Evolutionary conservation across 306 rosid genomes (phyloP), one percentile per base, ranked within the genome.

Genomic region (Pterocarpus santalinus): DNA sequence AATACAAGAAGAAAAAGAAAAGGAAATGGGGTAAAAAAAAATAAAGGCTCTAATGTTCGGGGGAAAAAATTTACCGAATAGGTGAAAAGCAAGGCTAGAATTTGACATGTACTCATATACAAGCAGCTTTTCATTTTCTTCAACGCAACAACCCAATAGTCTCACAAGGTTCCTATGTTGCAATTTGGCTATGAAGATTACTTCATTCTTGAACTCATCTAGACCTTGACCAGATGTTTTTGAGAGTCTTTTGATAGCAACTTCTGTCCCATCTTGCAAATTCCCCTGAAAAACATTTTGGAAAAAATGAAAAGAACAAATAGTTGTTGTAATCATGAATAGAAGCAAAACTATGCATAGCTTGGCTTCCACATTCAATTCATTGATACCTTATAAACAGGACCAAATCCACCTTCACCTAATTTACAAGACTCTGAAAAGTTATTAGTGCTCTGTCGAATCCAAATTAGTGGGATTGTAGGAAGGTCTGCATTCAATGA

Each of bases 151-250:
- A 9, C 90, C 94, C 52, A 92, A 35, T 28, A 92, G 91, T 85
- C 86, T 87, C 15, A 90, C 91, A 36, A 92, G 90, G 75, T 90
- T 92, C 39, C 85, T 83, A 14, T 88, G 94, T 74, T 92, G 97
- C 70, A 92, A 81, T 69, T 86, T 89, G 9, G 85, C 88, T 34
- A 92, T 84, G 55, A 88, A 86, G 16, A 83, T 61, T 8, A 88
- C 93, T 80, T 92, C 93, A 72, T 92, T 92, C 53, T 64, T 90
- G 39, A 90, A 85, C 78, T 92, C 95, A 46, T 83, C 69, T 8
- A 80, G 47, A 41, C 97, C 93, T 83, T 90, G 97, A 58, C 77
- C 43, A 28, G 93, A 92, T 64, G 76, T 65, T 72, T 64, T 75
- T 2, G 92, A 90, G 5, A 92, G 87, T 38, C 93, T 89, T 82